phyloP scores from a whole-genome alignment of 1,284 basidiomycete genomes.

The Laetiporus sulphureus region DNA sequence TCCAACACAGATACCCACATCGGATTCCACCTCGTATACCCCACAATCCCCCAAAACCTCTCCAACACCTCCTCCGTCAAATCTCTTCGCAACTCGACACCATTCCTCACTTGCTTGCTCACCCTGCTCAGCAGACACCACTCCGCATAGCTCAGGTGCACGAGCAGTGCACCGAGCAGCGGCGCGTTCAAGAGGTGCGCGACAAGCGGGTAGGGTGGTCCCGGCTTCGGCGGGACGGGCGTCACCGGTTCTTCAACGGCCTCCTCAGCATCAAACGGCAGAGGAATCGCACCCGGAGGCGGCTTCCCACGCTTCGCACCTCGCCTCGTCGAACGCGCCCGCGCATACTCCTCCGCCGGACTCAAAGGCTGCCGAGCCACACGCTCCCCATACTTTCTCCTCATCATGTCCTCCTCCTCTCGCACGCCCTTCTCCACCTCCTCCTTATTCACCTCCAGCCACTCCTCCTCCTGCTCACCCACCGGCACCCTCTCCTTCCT shows the following conservation, averaged over 20 bases:
- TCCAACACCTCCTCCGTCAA: constrained; percentile 60
- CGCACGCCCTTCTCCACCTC: neutral
- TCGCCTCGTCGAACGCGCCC: constrained; percentile 33
- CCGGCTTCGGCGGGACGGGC: constrained; percentile 24
- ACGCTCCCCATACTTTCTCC: neutral
- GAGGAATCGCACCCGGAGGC: constrained; percentile 23
- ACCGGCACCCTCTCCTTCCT: constrained; percentile 9
- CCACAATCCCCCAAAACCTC: constrained; percentile 59
- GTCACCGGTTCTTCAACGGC: neutral
- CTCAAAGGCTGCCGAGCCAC: constrained; percentile 21
- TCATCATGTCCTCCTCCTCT: neutral
- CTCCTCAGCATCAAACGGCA: constrained; percentile 7
- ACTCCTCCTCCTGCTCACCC: neutral
- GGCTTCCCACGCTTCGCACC: constrained; percentile 35
- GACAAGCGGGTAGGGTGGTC: constrained; percentile 42
- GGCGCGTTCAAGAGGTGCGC: constrained; percentile 42
- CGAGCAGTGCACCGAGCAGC: constrained; percentile 46
- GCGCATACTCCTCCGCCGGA: constrained; percentile 32
- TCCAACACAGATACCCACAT: neutral
- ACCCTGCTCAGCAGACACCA: constrained; percentile 55
- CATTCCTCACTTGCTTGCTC: constrained; percentile 43
- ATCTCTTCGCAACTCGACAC: constrained; percentile 40
- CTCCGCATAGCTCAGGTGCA: constrained; percentile 55
- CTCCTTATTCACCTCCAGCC: neutral
- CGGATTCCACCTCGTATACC: constrained; percentile 62